Conservation (phyloP, 169 alveolate species). For the Ichthyophthirius multifiliis region DNA sequence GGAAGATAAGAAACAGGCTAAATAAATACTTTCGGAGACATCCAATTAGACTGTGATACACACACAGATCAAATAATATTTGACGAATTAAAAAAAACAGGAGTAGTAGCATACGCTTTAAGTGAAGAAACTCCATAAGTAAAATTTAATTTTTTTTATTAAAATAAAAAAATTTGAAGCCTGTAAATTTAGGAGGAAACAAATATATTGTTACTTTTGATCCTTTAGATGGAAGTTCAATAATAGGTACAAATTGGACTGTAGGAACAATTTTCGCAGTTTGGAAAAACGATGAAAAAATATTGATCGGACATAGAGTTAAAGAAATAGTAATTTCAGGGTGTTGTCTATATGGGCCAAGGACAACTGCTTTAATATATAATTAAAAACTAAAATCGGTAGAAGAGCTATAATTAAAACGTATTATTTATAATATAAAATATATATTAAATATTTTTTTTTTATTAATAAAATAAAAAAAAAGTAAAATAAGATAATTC, state of each 20-base stretch:
- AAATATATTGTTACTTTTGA: conserved; percentile 82
- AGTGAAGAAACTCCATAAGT: conserved; percentile 38
- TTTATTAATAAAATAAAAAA: background rate
- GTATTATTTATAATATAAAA: background rate
- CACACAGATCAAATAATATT: conserved; percentile 19
- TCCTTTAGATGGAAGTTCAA: conserved; percentile 88
- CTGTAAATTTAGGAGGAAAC: conserved; percentile 40
- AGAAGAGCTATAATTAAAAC: conserved; percentile 49
- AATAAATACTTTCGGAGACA: conserved; percentile 24
- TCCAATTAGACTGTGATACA: conserved; percentile 1
- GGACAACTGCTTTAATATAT: conserved; percentile 55
- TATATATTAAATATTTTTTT: background rate
- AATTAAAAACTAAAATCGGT: conserved; percentile 42
- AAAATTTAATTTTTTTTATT: background rate
- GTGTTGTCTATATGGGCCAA: conserved; percentile 71
- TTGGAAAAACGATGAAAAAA: conserved; percentile 73
- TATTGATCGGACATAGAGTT: conserved; percentile 49
- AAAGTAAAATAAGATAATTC: conserved; percentile 3
- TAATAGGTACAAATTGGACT: conserved; percentile 82
- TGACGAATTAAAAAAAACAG: conserved; percentile 14
- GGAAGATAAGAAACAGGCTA: conserved; percentile 13
- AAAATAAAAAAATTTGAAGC: background rate
- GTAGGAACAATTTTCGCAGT: conserved; percentile 86
- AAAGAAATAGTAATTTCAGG: conserved; percentile 67
- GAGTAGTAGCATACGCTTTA: conserved; percentile 21